Evolutionary conservation across 306 rosid genomes (phyloP), one percentile per base, ranked within the genome.

Genomic region (Pyrus bretschneideri): DNA sequence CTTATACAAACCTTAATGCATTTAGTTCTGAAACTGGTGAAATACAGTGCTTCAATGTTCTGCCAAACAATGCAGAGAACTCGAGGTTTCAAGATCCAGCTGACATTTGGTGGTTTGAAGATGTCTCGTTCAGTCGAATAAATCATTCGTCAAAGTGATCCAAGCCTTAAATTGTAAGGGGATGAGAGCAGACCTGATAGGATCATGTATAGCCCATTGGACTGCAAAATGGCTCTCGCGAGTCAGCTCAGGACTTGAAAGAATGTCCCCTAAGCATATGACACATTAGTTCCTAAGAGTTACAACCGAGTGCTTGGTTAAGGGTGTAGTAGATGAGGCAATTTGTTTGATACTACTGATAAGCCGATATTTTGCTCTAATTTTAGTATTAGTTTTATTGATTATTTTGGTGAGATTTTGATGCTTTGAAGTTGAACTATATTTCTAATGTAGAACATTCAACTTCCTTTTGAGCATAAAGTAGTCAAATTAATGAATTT

Each of bases 81-180:
- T 72, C 79, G 30, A 79, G 60, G 77, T 40, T 44, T 27, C 78
- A 79, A 61, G 71, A 63, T 46, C 72, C 12, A 23, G 40, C 38
- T 6, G 75, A 87, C 51, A 78, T 76, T 63, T 90, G 98, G 93
- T 90, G 98, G 98, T 86, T 94, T 14, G 89, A 84, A 75, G 92
- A 92, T 63, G 83, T 87, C 2, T 89, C 88, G 0, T 14, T 30
- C 55, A 82, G 92, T 3, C 84, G 91, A 3, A 83, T 92, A 3
- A 95, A 94, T 86, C 96, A 88, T 83, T 94, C 61, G 71, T 89
- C 6, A 87, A 90, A 54, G 95, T 87, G 84, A 83, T 92, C 63
- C 91, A 87, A 72, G 81, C 84, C 2, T 68, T 89, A 9, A 89
- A 82, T 84, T 72, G 30, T 25, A 72, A 78, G 44, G 93, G 96